phyloP scores from a whole-genome alignment of 805 yeast species.

The Pichia scutulata region DNA sequence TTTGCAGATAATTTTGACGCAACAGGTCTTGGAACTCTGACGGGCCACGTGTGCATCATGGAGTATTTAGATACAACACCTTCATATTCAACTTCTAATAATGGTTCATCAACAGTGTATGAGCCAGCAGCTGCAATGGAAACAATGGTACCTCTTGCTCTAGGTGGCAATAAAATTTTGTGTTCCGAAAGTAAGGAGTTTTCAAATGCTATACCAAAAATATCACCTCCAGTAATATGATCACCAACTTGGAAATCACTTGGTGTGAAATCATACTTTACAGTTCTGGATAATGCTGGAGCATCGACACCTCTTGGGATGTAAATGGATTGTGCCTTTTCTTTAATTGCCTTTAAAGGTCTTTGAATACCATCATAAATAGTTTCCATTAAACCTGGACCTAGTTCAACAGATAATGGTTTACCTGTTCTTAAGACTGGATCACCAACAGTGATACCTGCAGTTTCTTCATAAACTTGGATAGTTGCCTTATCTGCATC shows the following conservation, averaged over 20 bases:
- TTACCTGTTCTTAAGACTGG: conserved; percentile 98
- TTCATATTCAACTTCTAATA: conserved; percentile 91
- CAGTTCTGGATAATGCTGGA: conserved; percentile 83
- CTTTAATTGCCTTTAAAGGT: conserved; percentile 91
- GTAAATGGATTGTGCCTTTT: conserved; percentile 81
- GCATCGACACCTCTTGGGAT: conserved; percentile 98
- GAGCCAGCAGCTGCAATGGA: conserved; percentile 85
- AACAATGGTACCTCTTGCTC: conserved; percentile 96
- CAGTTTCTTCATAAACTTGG: conserved; percentile 98
- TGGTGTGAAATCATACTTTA: conserved; percentile 82
- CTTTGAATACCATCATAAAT: conserved; percentile 99
- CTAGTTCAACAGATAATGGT: conserved; percentile 97
- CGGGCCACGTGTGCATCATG: conserved; percentile 99
- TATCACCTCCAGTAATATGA: conserved; percentile 97
- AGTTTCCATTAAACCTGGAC: conserved; percentile 99
- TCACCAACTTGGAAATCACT: conserved; percentile 79
- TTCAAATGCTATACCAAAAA: conserved; percentile 88
- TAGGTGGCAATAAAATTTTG: conserved; percentile 92
- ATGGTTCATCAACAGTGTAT: conserved; percentile 81
- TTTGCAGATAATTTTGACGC: conserved; percentile 91
- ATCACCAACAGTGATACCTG: conserved; percentile 98
- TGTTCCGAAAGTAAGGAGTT: conserved; percentile 90
- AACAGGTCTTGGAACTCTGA: conserved; percentile 98
- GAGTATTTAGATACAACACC: conserved; percentile 75
- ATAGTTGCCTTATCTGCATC: conserved; percentile 95